Evolutionary conservation across 768 basidiomycete species (phyloP), one percentile per base, ranked within the genome.

Genomic region (Floccularia luteovirens): DNA sequence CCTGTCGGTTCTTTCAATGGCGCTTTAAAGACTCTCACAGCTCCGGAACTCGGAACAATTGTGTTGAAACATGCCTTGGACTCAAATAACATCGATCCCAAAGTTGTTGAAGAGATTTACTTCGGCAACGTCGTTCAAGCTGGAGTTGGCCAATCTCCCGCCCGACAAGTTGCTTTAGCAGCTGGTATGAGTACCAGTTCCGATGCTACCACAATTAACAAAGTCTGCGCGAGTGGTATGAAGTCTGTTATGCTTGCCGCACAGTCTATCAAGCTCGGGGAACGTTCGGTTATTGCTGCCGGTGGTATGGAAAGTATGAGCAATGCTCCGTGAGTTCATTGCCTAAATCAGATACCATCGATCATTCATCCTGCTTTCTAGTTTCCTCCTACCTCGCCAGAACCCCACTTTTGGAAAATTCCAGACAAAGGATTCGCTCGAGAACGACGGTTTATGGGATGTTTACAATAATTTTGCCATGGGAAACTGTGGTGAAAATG

Each of bases 281-380:
- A 94, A 57, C 80, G 85, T 44, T 78, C 64, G 28, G 76, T 96
- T 36, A 85, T 96, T 50, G 90, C 81, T 19, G 93, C 93, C 42
- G 96, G 96, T 50, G 96, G 96, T 45, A 96, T 91, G 90, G 96
- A 99, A 69, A 92, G 89, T 68, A 99, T 99, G 96, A 93, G 89
- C 59, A 88, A 97, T 52, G 91, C 92, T 36, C 96, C 96, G 92
- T 97, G 57, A 55, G 94, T 79, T 19, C 51, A 21, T 40, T 4
- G 37, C 24, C 27, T 45, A 24, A 33, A 39, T 41, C 24, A 22
- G 24, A 4, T 34, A 21, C 5, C 37, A 28, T 31, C n/a, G 10
- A 17, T 14, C 11, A 24, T 41, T 41, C 32, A 25, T 45, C 42
- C 22, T 17, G 35, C 28, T 40, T 28, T 16, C n/a, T 46, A 88